Base-by-base conservation (phyloP, 2,329 filamentous ascomycete species). In the Cryoendolithus antarcticus region DNA sequence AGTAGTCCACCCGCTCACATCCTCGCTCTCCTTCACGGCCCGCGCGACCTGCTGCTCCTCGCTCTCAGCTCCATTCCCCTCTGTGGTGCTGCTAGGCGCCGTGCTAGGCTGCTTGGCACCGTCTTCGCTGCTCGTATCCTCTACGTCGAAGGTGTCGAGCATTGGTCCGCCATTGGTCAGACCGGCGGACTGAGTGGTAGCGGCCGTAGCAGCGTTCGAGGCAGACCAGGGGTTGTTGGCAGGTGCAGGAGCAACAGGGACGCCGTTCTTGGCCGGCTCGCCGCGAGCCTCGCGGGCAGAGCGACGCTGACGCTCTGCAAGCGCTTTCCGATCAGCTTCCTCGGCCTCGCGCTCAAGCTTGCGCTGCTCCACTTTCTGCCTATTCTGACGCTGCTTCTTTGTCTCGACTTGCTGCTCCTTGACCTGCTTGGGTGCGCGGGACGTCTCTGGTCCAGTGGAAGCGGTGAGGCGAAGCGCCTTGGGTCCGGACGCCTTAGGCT, bases 311-410 rank as follows among this genome's bases (percentile, higher is more conserved):
- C 82, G 80, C 67, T 95, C 86, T 53, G 84, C 69, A 44, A 83
- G 70, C 30, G 67, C 66, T 65, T 85, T 83, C 55, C 88, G 80
- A 54, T 83, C 72, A 56, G 78, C 75, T 65, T 95, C 88, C 1
- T 81, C 76, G 51, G 83, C 81, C 56, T 88, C 80, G 24, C 82
- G 77, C 41, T 75, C 71, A 24, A 71, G 68, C 70, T 85, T 91
- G 54, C 78, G 77, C 42, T 77, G 80, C 63, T 94, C 86, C 30
- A 75, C 78, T 76, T 94, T 95, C 67, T 82, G 77, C 50, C 80
- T 76, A 66, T 94, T 91, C 68, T 95, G 88, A 44, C 86, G 80
- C 67, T 93, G 85, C 71, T 95, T 95, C 80, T 95, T 95, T 12
- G 81, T 82, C 69, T 94, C 83, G 11, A 72, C 74, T 35, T 74